Conservation (phyloP, 2,329 filamentous ascomycete genomes). For the Apiospora sp. region DNA sequence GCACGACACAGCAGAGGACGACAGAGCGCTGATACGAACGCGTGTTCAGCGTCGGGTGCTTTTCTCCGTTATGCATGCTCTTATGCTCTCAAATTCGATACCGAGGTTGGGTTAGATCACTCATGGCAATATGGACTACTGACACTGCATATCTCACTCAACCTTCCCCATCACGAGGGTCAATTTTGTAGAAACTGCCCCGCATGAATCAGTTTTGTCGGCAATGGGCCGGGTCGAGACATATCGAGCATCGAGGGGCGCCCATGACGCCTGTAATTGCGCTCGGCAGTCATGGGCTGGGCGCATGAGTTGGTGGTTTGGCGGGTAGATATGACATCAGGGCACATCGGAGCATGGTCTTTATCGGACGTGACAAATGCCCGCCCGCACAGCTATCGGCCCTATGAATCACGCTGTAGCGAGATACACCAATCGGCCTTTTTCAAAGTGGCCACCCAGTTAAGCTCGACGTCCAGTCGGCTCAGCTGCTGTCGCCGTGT, state of each 20-base stretch:
- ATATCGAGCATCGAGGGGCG: not conserved
- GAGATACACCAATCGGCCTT: slow-evolving; percentile 12
- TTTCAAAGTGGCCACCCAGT: slow-evolving; percentile 4
- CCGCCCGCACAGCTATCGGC: not conserved
- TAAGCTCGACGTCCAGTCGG: not conserved
- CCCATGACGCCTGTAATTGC: not conserved
- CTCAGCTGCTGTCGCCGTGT: not conserved
- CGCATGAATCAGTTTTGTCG: not conserved
- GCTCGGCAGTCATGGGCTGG: not conserved
- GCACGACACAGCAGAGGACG: not conserved
- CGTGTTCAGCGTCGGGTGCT: not conserved
- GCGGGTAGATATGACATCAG: not conserved
- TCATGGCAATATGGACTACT: not conserved
- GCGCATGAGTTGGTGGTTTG: not conserved
- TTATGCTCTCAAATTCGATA: not conserved
- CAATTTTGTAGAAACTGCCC: not conserved
- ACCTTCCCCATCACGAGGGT: not conserved
- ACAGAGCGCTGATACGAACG: slow-evolving; percentile 12
- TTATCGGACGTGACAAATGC: slow-evolving; percentile 12
- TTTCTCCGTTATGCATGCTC: not conserved
- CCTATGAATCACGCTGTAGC: slow-evolving; percentile 8
- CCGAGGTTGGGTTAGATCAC: not conserved
- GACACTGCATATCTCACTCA: not conserved
- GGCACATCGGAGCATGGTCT: not conserved
- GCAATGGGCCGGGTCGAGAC: slow-evolving; percentile 8